Evolutionary conservation across 192 early-diverging fungal species (phyloP).

Genomic region (Cetraspora pellucida): DNA sequence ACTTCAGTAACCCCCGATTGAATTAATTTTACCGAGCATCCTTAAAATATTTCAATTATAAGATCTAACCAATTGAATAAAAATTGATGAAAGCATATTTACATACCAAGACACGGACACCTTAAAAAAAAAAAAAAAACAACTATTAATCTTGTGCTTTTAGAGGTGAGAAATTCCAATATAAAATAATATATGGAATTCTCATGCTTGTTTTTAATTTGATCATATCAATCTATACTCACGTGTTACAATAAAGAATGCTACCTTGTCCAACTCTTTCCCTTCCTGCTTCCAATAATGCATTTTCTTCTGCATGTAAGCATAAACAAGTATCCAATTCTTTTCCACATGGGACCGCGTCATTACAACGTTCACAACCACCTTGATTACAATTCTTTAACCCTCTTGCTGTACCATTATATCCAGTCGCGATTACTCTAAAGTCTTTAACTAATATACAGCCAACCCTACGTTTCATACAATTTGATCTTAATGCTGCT

Average conservation of each 20-base stretch:
- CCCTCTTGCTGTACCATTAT: constrained; percentile 96
- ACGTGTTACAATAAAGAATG: constrained; percentile 96
- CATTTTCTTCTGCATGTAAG: constrained; percentile 99
- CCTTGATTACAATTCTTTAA: constrained; percentile 93
- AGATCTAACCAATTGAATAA: constrained; percentile 4
- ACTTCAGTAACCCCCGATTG: constrained; percentile 92
- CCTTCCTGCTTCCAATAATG: constrained; percentile 93
- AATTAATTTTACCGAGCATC: constrained; percentile 96
- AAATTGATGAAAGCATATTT: not conserved
- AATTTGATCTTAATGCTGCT: constrained; percentile 88
- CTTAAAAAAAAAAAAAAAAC: constrained; percentile 29
- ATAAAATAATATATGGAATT: not conserved
- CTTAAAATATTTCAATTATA: constrained; percentile 43
- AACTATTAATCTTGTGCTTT: too few species aligned
- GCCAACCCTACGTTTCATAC: constrained; percentile 98
- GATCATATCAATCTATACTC: constrained; percentile 25
- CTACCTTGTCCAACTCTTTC: constrained; percentile 77
- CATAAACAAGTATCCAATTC: constrained; percentile 89
- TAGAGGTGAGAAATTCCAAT: not conserved
- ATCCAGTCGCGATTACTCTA: constrained; percentile 95
- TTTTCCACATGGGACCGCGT: constrained; percentile 73
- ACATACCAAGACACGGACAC: constrained; percentile 70
- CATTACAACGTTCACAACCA: constrained; percentile 93
- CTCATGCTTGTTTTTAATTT: not conserved
- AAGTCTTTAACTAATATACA: constrained; percentile 88